Conservation (phyloP, 1,284 basidiomycete genomes). For the Xanthoconium separans region DNA sequence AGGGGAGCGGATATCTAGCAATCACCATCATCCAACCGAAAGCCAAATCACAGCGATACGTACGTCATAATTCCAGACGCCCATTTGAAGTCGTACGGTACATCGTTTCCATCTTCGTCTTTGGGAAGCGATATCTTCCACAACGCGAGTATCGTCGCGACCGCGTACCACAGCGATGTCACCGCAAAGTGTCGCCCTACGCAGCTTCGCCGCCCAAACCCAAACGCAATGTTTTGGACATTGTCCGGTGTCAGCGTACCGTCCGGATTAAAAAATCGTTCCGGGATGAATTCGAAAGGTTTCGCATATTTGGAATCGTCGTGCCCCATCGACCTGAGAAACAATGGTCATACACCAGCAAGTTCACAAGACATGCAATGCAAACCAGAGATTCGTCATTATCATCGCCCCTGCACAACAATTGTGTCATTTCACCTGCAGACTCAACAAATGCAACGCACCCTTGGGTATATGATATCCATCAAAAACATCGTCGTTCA, state of each 20-base stretch:
- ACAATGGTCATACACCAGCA: not conserved
- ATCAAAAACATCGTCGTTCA: conserved; percentile 17
- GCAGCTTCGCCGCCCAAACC: conserved; percentile 20
- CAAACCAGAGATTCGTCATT: conserved; percentile 16
- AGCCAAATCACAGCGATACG: not conserved
- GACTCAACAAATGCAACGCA: not conserved
- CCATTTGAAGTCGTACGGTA: conserved; percentile 9
- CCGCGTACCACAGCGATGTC: conserved; percentile 10
- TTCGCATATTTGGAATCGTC: conserved; percentile 13
- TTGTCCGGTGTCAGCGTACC: conserved; percentile 17
- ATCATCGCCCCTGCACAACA: conserved; percentile 7
- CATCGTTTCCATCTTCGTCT: conserved; percentile 9
- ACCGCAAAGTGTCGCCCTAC: conserved; percentile 16
- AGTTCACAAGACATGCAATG: not conserved
- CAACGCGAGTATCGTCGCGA: conserved; percentile 14
- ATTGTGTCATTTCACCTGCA: not conserved
- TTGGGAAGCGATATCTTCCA: conserved; percentile 16
- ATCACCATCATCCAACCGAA: not conserved
- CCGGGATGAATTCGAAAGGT: conserved; percentile 16
- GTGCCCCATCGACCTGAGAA: conserved; percentile 14
- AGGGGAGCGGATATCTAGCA: conserved; percentile 11
- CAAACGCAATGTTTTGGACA: conserved; percentile 10
- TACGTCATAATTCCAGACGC: conserved; percentile 12
- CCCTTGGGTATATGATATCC: conserved; percentile 19
- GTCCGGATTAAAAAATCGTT: conserved; percentile 17